Evolutionary conservation across 2,329 filamentous ascomycete species (phyloP).

Genomic region (Talaromyces sp.): DNA sequence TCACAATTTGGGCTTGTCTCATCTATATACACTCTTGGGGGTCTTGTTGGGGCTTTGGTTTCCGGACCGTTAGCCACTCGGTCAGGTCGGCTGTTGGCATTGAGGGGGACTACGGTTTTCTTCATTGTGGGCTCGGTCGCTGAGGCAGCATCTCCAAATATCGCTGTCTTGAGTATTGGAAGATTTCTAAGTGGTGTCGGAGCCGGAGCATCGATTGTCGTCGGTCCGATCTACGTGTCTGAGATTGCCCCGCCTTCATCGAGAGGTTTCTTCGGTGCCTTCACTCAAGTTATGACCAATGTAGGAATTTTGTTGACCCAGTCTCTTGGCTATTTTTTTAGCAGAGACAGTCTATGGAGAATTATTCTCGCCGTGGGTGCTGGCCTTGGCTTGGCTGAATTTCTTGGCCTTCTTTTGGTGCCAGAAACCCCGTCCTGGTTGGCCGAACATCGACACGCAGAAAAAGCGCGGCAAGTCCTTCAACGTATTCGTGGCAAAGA

Average conservation of each 20-base stretch:
- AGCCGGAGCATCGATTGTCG: slow-evolving; percentile 84
- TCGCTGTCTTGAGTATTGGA: slow-evolving; percentile 68
- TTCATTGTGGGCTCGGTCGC: slow-evolving; percentile 73
- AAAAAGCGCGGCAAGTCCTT: slow-evolving; percentile 65
- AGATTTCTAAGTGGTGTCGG: slow-evolving; percentile 78
- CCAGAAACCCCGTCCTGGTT: slow-evolving; percentile 89
- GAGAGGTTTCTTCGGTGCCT: slow-evolving; percentile 72
- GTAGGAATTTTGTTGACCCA: slow-evolving; percentile 83
- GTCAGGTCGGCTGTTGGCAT: slow-evolving; percentile 71
- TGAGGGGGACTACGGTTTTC: slow-evolving; percentile 73
- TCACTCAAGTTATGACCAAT: slow-evolving; percentile 94
- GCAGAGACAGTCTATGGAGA: slow-evolving; percentile 75
- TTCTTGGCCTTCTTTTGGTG: slow-evolving; percentile 68
- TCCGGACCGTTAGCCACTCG: slow-evolving; percentile 76
- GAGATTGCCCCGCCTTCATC: slow-evolving; percentile 77
- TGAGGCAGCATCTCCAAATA: slow-evolving; percentile 69
- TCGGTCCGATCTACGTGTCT: slow-evolving; percentile 91
- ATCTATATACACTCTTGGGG: slow-evolving; percentile 88
- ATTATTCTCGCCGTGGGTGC: slow-evolving; percentile 75
- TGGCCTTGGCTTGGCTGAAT: slow-evolving; percentile 65
- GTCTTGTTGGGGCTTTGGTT: slow-evolving; percentile 75
- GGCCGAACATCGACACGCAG: slow-evolving; percentile 62
- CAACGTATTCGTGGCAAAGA: slow-evolving; percentile 71
- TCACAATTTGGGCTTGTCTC: slow-evolving; percentile 81
- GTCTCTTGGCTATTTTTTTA: slow-evolving; percentile 81